These are phyloP conservation scores for Dorcoceras hygrometricum DNA, from an alignment of 257 asterid genomes.

Conservation along the genomic window DNA sequence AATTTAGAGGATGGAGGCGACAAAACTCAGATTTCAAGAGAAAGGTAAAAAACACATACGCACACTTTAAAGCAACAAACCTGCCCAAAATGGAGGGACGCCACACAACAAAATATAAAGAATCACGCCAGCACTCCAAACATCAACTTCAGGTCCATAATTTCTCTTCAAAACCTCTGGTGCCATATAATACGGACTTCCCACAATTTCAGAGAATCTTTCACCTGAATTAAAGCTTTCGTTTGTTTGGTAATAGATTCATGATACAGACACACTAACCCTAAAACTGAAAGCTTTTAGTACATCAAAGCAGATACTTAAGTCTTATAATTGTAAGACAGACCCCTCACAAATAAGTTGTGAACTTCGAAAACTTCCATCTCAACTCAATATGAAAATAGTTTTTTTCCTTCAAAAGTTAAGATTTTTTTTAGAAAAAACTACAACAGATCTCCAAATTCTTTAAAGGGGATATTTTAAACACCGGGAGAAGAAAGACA, in stretches of 20 bases:
- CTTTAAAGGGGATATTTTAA: neutral
- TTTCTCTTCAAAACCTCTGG: constrained; percentile 88
- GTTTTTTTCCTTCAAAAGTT: no score
- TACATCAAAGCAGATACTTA: neutral
- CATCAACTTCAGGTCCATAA: constrained; percentile 84
- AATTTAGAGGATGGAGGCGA: neutral
- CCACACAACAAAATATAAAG: constrained; percentile 84
- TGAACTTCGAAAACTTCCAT: neutral
- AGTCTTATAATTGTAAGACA: no score
- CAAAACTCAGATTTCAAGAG: constrained; percentile 5
- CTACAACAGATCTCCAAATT: neutral
- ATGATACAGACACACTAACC: neutral
- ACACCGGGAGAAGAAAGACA: constrained; percentile 6
- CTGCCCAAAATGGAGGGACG: constrained; percentile 98
- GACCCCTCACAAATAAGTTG: neutral
- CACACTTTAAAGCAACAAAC: constrained; percentile 29
- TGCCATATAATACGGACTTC: constrained; percentile 95
- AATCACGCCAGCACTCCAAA: constrained; percentile 95
- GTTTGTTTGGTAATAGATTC: neutral
- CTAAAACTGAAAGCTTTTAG: neutral
- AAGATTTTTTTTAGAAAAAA: neutral
- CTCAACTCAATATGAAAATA: neutral
- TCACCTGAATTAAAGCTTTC: constrained; percentile 43
- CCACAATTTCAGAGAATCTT: constrained; percentile 81
- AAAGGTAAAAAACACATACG: constrained; percentile 1